Conservation (phyloP, 2,329 filamentous ascomycete species). For the Trichoderma simmonsii region DNA sequence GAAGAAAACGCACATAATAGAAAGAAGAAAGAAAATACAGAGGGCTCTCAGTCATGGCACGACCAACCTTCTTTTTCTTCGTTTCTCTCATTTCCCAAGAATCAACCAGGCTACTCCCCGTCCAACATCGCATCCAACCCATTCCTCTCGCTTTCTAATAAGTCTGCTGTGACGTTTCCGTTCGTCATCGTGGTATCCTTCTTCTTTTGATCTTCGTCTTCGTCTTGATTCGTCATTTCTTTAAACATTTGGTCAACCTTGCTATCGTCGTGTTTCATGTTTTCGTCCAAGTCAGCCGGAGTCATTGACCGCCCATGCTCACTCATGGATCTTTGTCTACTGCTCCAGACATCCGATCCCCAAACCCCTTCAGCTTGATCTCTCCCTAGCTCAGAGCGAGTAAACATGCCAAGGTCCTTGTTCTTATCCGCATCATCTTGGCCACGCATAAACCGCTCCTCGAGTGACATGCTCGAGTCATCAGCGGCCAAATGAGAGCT, state of each 20-base stretch:
- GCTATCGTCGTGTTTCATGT: slow-evolving; percentile 40
- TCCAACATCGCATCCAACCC: slow-evolving; percentile 46
- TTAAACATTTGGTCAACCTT: slow-evolving; percentile 56
- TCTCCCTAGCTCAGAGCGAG: slow-evolving; percentile 49
- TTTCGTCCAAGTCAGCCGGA: slow-evolving; percentile 29
- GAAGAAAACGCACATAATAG: not conserved
- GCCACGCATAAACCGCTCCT: slow-evolving; percentile 50
- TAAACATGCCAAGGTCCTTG: slow-evolving; percentile 52
- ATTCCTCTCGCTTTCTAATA: slow-evolving; percentile 45
- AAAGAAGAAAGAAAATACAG: not conserved
- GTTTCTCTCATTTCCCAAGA: not conserved
- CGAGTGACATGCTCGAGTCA: slow-evolving; percentile 42
- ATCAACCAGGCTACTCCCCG: slow-evolving; percentile 33
- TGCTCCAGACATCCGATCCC: slow-evolving; percentile 48
- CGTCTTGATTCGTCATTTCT: slow-evolving; percentile 53
- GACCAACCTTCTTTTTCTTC: not conserved
- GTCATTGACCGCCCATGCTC: slow-evolving; percentile 28
- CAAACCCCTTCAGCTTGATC: slow-evolving; percentile 50
- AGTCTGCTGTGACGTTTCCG: slow-evolving; percentile 40
- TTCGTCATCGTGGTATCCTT: slow-evolving; percentile 30
- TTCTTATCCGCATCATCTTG: slow-evolving; percentile 46
- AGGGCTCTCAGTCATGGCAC: not conserved
- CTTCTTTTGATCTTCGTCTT: slow-evolving; percentile 44
- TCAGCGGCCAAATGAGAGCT: slow-evolving; percentile 43
- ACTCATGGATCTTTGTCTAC: slow-evolving; percentile 30